Base-by-base conservation (phyloP, 2,329 filamentous ascomycete genomes). In the Aspergillus arachidicola region DNA sequence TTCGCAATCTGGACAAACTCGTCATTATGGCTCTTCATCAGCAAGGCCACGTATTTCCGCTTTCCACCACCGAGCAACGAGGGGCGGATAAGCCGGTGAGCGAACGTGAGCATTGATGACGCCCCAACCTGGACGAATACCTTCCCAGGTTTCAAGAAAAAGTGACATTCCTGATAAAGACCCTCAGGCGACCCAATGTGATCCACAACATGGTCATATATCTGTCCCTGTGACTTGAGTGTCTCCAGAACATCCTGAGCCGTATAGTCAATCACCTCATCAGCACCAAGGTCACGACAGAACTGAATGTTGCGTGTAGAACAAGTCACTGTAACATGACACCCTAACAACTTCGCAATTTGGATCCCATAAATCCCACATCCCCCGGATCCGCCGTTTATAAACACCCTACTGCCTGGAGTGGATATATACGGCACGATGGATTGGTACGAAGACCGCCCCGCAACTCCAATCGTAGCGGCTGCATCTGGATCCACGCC, bases 351-450 rank as follows among this genome's bases (percentile, higher is more conserved):
- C 72, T 89, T 90, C 10, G 87, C 88, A 51, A 90, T 83, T 71
- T 91, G 88, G 59, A 91, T 86, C 0, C 81, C 84, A 62, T 83
- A 89, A 0, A 83, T 81, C 0, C 89, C 89, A 0, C 81, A 84
- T 0, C 88, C 88, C 7, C 89, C 89, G 6, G 83, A 86, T 0
- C 87, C 87, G 14, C 87, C 88, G 66, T 90, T 90, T 73, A 90
- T 84, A 69, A 90, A 86, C 9, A 91, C 80, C 68, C 81, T 84
- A 58, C 85, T 81, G n/a, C 86, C 86, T 4, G 43, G n/a, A 12
- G 74, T 64, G 26, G 79, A 77, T 54, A 84, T 80, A 61, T 81
- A 73, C 1, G 80, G 79, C n/a, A 84, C 72, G 28, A 86, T 75
- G 36, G 74, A 71, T 69, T 85, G 81, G 64, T 82, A 83, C 4